Base-by-base conservation (phyloP, 108 stramenopile genomes). In the Chaetoceros muelleri region DNA sequence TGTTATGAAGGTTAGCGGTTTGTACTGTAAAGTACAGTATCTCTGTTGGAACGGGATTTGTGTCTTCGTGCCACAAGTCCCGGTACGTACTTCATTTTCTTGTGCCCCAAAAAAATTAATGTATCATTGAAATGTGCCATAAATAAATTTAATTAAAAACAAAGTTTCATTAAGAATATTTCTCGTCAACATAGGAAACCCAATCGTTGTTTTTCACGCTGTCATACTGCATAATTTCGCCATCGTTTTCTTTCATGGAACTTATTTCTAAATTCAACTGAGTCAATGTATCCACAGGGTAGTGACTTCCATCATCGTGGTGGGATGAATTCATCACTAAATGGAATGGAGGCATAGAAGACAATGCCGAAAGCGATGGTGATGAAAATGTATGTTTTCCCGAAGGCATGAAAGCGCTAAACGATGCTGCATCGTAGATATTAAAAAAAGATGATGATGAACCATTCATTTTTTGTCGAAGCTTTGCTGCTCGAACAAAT, bases 181-280 rank as follows among this genome's bases (percentile, higher is more conserved):
- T 40, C 30, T 71, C 70, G 45, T 71, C 70, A 2, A 71, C 70
- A 53, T 64, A 71, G 3, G 62, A 64, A 24, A 71, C 48, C 70
- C 70, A 71, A 47, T 71, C 63, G 18, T 55, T 55, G 7, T 25
- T 46, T 44, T 49, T 48, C 19, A 24, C 26, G n/a, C 10, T 24
- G 10, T 34, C 19, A n/a, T n/a, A n/a, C 24, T 57, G 44, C 28
- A 22, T 49, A 7, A 16, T 28, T 18, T 8, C 26, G 13, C 8
- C 28, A 0, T 54, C 28, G 7, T 54, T 54, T 0, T 1, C 34
- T 40, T 40, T 40, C 8, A 40, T 5, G 8, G 28, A 27, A 0
- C 0, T 24, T 17, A 18, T 48, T 29, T 22, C 48, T 3, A 40
- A 10, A 5, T 13, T 5, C 13, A 40, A 40, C 20, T 27, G 30